Evolutionary conservation across 2,329 filamentous ascomycete genomes (phyloP).

Genomic region (Penicillium corylophilum): DNA sequence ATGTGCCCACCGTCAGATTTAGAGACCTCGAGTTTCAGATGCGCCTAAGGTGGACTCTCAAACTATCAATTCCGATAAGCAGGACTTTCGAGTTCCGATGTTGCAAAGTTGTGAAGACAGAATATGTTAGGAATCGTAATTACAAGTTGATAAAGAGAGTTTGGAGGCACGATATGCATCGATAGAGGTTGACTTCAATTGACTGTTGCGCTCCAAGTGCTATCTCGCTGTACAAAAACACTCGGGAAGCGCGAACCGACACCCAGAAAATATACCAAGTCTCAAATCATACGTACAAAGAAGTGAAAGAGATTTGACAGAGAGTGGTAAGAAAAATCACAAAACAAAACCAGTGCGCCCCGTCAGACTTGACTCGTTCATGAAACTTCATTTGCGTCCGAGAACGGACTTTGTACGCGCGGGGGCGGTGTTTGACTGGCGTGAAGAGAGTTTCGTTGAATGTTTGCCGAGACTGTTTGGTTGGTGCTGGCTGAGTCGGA

Average conservation of each 20-base stretch:
- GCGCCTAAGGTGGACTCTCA: too few species aligned
- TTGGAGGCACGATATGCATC: not conserved
- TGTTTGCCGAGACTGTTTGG: conserved; percentile 17
- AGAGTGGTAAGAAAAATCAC: conserved; percentile 7
- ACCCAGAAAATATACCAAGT: conserved; percentile 18
- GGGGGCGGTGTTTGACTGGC: conserved; percentile 29
- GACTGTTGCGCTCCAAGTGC: conserved; percentile 15
- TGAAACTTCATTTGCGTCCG: conserved; percentile 46
- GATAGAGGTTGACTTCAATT: conserved; percentile 13
- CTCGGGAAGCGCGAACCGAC: conserved; percentile 10
- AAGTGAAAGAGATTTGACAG: conserved; percentile 10
- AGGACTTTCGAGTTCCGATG: too few species aligned
- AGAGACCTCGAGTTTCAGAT: too few species aligned
- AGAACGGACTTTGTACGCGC: conserved; percentile 44
- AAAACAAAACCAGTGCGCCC: conserved; percentile 9
- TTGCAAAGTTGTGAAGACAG: not conserved
- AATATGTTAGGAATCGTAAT: not conserved
- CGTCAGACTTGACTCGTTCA: conserved; percentile 14
- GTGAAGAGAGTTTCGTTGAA: conserved; percentile 29
- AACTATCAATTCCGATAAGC: too few species aligned
- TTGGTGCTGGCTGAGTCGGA: conserved; percentile 26
- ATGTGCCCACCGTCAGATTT: too few species aligned
- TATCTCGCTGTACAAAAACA: conserved; percentile 25
- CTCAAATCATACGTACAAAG: conserved; percentile 27
- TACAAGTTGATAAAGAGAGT: not conserved